A percentile compares a stretch with the other conserved stretches of the same genome.
phyloP scores from a whole-genome alignment of 495 filamentous ascomycete species.

The Pseudotulostoma volvatum region DNA sequence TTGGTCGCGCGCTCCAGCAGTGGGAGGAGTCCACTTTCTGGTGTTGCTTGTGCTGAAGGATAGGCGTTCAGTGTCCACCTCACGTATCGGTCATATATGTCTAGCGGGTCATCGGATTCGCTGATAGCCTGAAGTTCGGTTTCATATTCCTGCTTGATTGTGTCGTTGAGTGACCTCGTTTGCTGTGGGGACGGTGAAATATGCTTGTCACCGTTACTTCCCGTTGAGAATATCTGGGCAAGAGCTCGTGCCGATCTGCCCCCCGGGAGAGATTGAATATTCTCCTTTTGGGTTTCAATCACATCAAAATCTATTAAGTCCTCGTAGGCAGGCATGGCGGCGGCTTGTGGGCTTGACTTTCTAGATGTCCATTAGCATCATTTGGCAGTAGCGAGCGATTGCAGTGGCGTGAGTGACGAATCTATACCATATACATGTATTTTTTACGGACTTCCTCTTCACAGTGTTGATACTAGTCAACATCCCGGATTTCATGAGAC shows the following conservation, averaged over 20 bases:
- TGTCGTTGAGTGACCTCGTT: constrained; percentile 60
- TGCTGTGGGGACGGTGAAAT: constrained; percentile 44
- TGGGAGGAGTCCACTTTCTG: constrained; percentile 73
- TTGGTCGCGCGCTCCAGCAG: constrained; percentile 86
- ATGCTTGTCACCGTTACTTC: constrained; percentile 28
- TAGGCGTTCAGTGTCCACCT: constrained; percentile 93
- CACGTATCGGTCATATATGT: constrained; percentile 91
- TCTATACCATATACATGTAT: too few species aligned
- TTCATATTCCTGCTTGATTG: constrained; percentile 70
- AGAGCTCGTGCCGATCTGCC: constrained; percentile 83
- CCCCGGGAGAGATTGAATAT: constrained; percentile 82
- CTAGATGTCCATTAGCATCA: too few species aligned
- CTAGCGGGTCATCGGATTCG: constrained; percentile 88
- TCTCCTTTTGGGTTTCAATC: constrained; percentile 94
- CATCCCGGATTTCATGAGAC: too few species aligned
- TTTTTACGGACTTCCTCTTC: too few species aligned
- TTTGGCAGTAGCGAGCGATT: too few species aligned
- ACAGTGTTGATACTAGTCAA: too few species aligned
- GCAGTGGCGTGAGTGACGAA: too few species aligned
- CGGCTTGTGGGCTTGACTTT: too few species aligned
- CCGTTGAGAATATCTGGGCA: constrained; percentile 62
- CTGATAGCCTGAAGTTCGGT: constrained; percentile 56
- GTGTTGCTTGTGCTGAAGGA: constrained; percentile 82
- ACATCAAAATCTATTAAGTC: constrained; percentile 80
- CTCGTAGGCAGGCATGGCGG: constrained; percentile 34